Conservation (phyloP, 2,329 filamentous ascomycete species). For the Aureobasidium subglaciale region DNA sequence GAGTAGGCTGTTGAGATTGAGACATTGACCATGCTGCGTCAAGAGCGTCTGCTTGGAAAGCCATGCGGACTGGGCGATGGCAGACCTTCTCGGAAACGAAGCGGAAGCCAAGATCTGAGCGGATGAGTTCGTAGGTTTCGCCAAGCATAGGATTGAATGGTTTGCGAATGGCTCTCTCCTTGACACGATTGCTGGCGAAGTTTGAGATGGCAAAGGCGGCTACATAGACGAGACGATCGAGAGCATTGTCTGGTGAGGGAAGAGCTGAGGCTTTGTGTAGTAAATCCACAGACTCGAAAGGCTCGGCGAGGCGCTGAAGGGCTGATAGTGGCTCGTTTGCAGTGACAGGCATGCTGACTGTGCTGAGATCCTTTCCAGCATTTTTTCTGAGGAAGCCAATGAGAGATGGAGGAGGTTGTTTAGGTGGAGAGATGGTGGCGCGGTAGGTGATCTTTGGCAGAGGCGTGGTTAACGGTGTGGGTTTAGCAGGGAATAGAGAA, state of each 20-base stretch:
- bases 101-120: conserved; percentile 79
- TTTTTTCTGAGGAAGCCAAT: conserved; percentile 96
- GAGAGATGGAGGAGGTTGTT: conserved; percentile 75
- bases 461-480: conserved; percentile 71
- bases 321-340: conserved; percentile 88
- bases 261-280: conserved; percentile 63
- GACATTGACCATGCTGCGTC: conserved; percentile 67
- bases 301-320: conserved; percentile 81
- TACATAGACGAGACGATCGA: conserved; percentile 74
- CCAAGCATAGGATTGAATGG: conserved; percentile 96
- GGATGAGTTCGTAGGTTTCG: conserved; percentile 88
- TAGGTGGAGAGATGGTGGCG: conserved; percentile 63
- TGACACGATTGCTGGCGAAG: conserved; percentile 73
- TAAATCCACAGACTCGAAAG: conserved; percentile 81
- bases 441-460: conserved; percentile 61
- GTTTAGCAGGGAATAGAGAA: conserved; percentile 63
- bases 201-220: conserved; percentile 85
- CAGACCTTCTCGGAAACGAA: conserved; percentile 93
- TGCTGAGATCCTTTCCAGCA: conserved; percentile 93
- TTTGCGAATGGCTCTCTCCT: conserved; percentile 87
- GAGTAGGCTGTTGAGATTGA: conserved; percentile 79
- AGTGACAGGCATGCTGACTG: conserved; percentile 95
- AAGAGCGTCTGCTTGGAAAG: conserved; percentile 73
- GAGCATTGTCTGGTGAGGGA: conserved; percentile 45
- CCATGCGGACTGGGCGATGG: conserved; percentile 85